Percentiles rank a stretch among this genome's conserved stretches.
Evolutionary conservation across 768 basidiomycete species (phyloP).

Genomic region (Mycena albidolilacea): DNA sequence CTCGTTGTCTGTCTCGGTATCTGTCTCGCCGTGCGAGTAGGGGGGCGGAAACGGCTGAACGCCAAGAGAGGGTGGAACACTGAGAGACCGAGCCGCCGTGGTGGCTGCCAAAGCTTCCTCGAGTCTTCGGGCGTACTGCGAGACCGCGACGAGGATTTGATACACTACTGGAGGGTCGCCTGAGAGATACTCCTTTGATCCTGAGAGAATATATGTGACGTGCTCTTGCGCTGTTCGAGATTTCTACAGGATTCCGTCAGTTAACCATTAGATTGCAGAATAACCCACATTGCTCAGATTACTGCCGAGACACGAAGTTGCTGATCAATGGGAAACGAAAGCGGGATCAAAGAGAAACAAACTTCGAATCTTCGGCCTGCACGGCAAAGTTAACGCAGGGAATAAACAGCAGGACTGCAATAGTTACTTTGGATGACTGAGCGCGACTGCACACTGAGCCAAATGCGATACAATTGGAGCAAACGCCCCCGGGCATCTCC

Average conservation of each 20-base stretch:
- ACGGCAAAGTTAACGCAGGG: background rate
- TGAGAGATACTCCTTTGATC: slow-evolving; percentile 44
- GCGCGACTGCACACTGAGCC: slow-evolving; percentile 53
- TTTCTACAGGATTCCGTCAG: background rate
- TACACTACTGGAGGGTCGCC: slow-evolving; percentile 21
- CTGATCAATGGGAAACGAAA: slow-evolving; percentile 8
- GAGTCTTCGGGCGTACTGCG: slow-evolving; percentile 32
- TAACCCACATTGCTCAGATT: background rate
- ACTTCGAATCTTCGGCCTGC: slow-evolving; percentile 20
- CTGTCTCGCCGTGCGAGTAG: background rate
- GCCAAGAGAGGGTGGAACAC: background rate
- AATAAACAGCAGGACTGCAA: background rate
- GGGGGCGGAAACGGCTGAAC: background rate
- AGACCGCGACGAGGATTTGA: slow-evolving; percentile 31
- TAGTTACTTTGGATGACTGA: slow-evolving; percentile 39
- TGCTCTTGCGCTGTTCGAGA: slow-evolving; percentile 26
- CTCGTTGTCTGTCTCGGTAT: slow-evolving; percentile 1
- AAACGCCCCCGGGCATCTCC: slow-evolving; percentile 55
- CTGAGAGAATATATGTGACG: slow-evolving; percentile 34
- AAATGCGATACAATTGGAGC: slow-evolving; percentile 58
- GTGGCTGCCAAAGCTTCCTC: slow-evolving; percentile 27
- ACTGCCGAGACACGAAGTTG: background rate
- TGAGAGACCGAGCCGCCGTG: slow-evolving; percentile 6
- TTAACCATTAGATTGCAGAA: background rate
- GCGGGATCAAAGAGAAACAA: slow-evolving; percentile 7